Conservation (phyloP, 257 asterid species). For the Primulina eburnea region DNA sequence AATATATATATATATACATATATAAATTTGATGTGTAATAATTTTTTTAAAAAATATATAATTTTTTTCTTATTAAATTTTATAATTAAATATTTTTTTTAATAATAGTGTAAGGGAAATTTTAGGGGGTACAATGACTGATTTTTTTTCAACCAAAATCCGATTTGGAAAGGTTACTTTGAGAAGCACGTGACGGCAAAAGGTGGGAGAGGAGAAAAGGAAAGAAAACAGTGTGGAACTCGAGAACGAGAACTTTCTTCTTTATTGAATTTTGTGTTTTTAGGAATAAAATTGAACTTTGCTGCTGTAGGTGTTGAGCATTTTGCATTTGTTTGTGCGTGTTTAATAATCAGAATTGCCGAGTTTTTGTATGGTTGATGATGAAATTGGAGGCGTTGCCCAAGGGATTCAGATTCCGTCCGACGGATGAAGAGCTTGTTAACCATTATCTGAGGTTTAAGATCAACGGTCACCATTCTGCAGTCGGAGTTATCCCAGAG, state of each 20-base stretch:
- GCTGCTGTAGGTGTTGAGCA: neutral
- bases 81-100: too few species aligned
- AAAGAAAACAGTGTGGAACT: neutral
- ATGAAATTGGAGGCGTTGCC: conserved; percentile 57
- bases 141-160: neutral
- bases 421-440: conserved; percentile 73
- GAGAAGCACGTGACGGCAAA: neutral
- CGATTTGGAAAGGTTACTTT: neutral
- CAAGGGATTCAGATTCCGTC: conserved; percentile 73
- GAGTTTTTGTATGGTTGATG: conserved; percentile 7
- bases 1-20: too few species aligned
- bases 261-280: neutral
- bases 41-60: too few species aligned
- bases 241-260: neutral
- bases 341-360: neutral
- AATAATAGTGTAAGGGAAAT: too few species aligned
- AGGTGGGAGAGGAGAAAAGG: neutral
- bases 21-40: too few species aligned
- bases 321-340: neutral
- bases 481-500: conserved; percentile 67
- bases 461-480: conserved; percentile 67
- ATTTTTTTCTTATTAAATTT: too few species aligned
- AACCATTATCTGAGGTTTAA: conserved; percentile 61
- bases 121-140: too few species aligned
- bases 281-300: too few species aligned